Evolutionary conservation across 1,139 yeast genomes (phyloP).

Genomic region (Suhomyces wounanorum): DNA sequence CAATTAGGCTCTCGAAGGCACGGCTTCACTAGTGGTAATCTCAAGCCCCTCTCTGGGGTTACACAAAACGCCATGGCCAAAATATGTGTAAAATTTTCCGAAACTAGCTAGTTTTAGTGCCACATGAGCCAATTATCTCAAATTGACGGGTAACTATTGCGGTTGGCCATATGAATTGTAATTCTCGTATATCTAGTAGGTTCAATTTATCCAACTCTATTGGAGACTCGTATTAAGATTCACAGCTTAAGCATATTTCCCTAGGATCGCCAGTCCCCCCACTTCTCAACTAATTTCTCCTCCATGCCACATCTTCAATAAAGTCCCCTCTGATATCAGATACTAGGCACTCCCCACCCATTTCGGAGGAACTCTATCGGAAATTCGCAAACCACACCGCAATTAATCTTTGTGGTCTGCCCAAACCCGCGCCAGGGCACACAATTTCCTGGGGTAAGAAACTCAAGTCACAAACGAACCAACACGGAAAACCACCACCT

Average conservation of each 20-base stretch:
- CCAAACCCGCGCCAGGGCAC: not conserved
- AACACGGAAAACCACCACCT: not conserved
- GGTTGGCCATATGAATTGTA: too few relatives aligned
- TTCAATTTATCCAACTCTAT: too few relatives aligned
- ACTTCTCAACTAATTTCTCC: not conserved
- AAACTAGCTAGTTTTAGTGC: not conserved
- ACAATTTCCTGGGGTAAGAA: not conserved
- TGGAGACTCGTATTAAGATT: too few relatives aligned
- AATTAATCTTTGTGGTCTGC: not conserved
- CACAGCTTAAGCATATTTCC: too few relatives aligned
- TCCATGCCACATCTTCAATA: not conserved
- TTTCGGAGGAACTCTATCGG: not conserved
- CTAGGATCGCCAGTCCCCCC: too few relatives aligned
- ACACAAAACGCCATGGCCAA: not conserved
- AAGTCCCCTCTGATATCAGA: not conserved
- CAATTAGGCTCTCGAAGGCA: too few relatives aligned
- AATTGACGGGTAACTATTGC: too few relatives aligned
- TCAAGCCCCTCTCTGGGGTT: not conserved
- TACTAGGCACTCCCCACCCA: not conserved
- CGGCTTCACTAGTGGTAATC: not conserved
- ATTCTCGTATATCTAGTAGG: too few relatives aligned
- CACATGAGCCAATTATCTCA: too few relatives aligned
- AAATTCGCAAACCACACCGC: not conserved
- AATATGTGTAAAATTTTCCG: not conserved
- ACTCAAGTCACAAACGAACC: not conserved